Evolutionary conservation across 805 yeast species (phyloP), one percentile per base, ranked within the genome.

Genomic region (Candida oleophila): DNA sequence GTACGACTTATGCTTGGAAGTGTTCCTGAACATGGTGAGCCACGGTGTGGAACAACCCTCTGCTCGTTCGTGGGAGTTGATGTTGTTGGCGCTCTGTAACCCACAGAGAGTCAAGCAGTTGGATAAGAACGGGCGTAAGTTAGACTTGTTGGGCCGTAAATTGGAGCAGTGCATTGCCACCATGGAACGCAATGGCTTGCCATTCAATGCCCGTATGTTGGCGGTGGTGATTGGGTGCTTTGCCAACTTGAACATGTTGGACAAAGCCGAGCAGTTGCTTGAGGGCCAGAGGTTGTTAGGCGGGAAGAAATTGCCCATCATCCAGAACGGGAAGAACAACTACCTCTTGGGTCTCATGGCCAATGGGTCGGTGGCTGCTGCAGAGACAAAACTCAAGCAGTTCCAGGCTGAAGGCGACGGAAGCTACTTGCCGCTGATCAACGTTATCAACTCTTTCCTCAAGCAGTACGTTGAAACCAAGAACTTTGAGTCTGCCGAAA

Each of bases 41-140:
- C 54, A 59, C 4, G 76, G 74, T 18, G 56, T 71, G 15, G 50
- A 50, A 1, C 56, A 51, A 21, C 81, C 81, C n/a, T 61, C 74
- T 3, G 53, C 72, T n/a, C 53, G 61, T 0, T 61, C 81, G 1
- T 87, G 89, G 89, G 82, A 83, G 44, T 71, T 77, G 43, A 69
- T 85, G 22, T 63, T 87, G 43, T 66, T 74, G 43, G 71, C 85
- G 0, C 72, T 76, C 57, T 70, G 74, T 7, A 66, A 62, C 49
- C 66, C 74, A 3, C 14, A 45, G 45, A 2, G 45, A 42, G 2
- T 59, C 73, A 52, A 44, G 51, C 21, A 4, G 21, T 5, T 36
- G 61, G 19, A 69, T 60, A 37, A 52, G 54, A 8, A 56, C 63
- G 41, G 50, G 50, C 33, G 59, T 54, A 38, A 64, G 53, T 69